These are phyloP conservation scores for Geosmithia flava DNA, from an alignment of 2,329 filamentous ascomycete genomes.

Conservation along the genomic window DNA sequence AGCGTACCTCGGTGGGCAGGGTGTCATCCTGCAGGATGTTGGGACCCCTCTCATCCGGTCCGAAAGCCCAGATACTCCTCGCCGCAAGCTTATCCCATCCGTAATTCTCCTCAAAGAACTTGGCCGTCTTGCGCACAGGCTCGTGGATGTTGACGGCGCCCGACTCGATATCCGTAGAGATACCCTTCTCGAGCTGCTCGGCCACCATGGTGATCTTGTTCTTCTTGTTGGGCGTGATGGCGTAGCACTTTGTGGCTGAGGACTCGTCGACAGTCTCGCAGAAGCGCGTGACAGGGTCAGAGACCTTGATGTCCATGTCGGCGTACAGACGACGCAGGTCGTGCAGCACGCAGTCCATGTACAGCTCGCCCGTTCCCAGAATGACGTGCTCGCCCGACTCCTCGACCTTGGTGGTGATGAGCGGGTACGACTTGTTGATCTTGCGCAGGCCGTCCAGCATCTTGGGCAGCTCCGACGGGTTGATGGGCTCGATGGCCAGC, in stretches of 20 bases:
- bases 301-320: constrained; percentile 99
- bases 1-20: constrained; percentile 70
- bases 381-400: constrained; percentile 95
- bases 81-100: constrained; percentile 93
- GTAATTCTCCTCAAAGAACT: constrained; percentile 95
- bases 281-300: constrained; percentile 92
- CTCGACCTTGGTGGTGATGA: constrained; percentile 94
- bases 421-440: constrained; percentile 94
- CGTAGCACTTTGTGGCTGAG: constrained; percentile 95
- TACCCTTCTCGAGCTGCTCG: constrained; percentile 88
- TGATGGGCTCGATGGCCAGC: constrained; percentile 94
- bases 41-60: constrained; percentile 84
- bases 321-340: constrained; percentile 88
- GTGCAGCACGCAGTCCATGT: constrained; percentile 98
- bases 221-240: constrained; percentile 96
- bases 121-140: constrained; percentile 82
- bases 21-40: constrained; percentile 98
- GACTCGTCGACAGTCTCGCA: constrained; percentile 97
- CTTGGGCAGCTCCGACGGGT: constrained; percentile 93
- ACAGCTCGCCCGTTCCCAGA: constrained; percentile 92
- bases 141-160: constrained; percentile 87
- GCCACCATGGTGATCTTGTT: constrained; percentile 99
- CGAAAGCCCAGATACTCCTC: constrained; percentile 96
- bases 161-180: constrained; percentile 86
- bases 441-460: constrained; percentile 96